phyloP scores from a whole-genome alignment of 176 grass and related monocot species.

The Hordeum marinum region DNA sequence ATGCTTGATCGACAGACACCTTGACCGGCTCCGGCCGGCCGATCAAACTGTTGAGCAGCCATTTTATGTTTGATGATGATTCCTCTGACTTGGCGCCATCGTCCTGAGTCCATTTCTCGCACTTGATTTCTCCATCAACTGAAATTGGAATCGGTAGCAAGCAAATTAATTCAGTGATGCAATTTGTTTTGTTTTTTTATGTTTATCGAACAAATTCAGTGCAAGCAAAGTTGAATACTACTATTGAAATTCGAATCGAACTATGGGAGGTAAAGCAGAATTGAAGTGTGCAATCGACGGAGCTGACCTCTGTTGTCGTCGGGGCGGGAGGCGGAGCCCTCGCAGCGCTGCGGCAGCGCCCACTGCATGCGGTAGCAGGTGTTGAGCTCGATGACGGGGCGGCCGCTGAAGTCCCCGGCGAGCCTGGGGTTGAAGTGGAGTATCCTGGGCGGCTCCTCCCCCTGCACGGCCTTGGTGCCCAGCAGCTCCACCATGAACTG shows the following conservation, averaged over 20 bases:
- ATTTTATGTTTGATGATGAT: conserved; percentile 27
- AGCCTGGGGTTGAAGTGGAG: conserved; percentile 88
- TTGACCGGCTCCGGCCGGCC: conserved; percentile 29
- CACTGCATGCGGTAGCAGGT: conserved; percentile 96
- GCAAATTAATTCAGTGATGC: neutral
- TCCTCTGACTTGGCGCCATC: conserved; percentile 32
- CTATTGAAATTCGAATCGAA: too few species aligned
- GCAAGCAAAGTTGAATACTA: neutral
- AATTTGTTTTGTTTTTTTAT: neutral
- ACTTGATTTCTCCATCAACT: conserved; percentile 82
- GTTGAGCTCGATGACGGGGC: conserved; percentile 79
- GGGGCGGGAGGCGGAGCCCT: conserved; percentile 41
- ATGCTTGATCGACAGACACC: conserved; percentile 32
- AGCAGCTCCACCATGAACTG: conserved; percentile 89
- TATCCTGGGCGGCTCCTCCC: conserved; percentile 83
- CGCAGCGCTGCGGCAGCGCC: conserved; percentile 68
- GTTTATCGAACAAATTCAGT: neutral
- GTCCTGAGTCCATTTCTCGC: conserved; percentile 62
- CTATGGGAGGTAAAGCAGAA: neutral
- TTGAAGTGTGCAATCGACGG: neutral
- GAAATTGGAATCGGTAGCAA: neutral
- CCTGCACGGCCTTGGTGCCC: conserved; percentile 73
- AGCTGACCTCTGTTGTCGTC: conserved; percentile 55
- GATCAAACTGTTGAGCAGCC: conserved; percentile 60
- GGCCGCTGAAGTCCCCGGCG: conserved; percentile 60